Base-by-base conservation (phyloP, 441 rosid genomes). In the Croton setiger region DNA sequence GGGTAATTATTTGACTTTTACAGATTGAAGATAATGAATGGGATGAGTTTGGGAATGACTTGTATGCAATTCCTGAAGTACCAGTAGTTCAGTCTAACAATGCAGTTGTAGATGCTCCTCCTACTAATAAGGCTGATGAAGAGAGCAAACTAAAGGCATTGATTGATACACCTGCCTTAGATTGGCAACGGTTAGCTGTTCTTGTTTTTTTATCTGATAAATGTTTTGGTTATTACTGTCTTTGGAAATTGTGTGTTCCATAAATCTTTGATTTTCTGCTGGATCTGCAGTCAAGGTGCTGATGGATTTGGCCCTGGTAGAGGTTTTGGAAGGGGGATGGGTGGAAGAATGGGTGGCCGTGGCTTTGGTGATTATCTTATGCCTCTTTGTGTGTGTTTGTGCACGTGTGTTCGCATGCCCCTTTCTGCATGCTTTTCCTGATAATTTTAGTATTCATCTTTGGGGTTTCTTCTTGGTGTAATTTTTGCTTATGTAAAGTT, bases 11-110 rank as follows among this genome's bases (percentile, higher is more conserved):
- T 67, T 77, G 64, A 70, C 59, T 68, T n/a, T 74, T 76, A 61
- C 79, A 91, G 94, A 80, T 81, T 66, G 96, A 93, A 67, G 98
- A 93, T 31, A 74, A 74, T 57, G 99, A 92, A 67, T 91, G 87
- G 87, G 99, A 96, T 84, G 99, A 96, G 76, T 96, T 96, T 75
- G 99, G 99, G 71, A 89, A 80, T 80, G 99, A 96, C 77, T 83
- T 96, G 44, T 96, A 96, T 75, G 86, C 97, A 20, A 87, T 96
- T 73, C 96, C 97, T 56, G 96, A 89, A 71, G 86, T 70, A 52
- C 76, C 78, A 35, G 81, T 85, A 4, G 76, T 85, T 68, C 90
- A 86, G 68, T 79, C 83, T 59, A 85, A 69, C 71, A 87, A 72
- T 78, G 80, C 84, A 43, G 21, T 72, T 74, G 80, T 78, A 43